Conservation (phyloP, 345 rosid species). For the Boechera divaricarpa region DNA sequence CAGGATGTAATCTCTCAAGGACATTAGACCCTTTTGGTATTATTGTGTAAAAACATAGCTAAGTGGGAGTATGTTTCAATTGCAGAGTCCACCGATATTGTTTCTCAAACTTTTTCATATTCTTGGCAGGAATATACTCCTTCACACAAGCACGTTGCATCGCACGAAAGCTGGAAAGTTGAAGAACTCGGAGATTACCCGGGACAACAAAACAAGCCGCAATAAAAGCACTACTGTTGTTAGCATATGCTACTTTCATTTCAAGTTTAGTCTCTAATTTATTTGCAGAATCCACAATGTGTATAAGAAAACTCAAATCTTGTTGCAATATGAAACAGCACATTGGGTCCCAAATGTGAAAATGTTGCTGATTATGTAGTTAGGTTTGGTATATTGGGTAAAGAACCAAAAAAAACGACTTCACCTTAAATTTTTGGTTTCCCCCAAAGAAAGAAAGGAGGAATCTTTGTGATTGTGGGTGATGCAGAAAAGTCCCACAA, state of each 20-base stretch:
- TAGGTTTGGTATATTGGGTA: constrained; percentile 20
- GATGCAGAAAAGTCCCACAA: constrained; percentile 43
- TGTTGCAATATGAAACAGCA: constrained; percentile 38
- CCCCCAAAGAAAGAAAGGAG: constrained; percentile 28
- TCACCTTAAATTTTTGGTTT: neutral
- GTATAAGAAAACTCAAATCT: constrained; percentile 38
- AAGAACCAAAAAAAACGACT: constrained; percentile 21
- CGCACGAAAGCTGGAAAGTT: constrained; percentile 93
- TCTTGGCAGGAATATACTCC: constrained; percentile 70
- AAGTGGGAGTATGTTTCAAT: neutral
- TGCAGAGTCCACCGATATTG: neutral
- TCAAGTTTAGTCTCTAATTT: constrained; percentile 33
- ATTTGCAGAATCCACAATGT: constrained; percentile 30
- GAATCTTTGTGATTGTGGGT: constrained; percentile 42
- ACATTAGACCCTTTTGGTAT: neutral
- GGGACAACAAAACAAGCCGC: constrained; percentile 47
- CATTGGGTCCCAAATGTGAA: constrained; percentile 29
- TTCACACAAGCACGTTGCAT: constrained; percentile 72
- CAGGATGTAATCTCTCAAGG: neutral
- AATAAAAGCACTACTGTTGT: constrained; percentile 15
- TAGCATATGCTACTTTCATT: constrained; percentile 33
- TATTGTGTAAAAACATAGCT: neutral
- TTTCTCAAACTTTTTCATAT: neutral
- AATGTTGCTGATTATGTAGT: constrained; percentile 29
- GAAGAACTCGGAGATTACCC: constrained; percentile 68